Evolutionary conservation across 164 flowering plant species (phyloP).

Genomic region (Umbellularia californica): DNA sequence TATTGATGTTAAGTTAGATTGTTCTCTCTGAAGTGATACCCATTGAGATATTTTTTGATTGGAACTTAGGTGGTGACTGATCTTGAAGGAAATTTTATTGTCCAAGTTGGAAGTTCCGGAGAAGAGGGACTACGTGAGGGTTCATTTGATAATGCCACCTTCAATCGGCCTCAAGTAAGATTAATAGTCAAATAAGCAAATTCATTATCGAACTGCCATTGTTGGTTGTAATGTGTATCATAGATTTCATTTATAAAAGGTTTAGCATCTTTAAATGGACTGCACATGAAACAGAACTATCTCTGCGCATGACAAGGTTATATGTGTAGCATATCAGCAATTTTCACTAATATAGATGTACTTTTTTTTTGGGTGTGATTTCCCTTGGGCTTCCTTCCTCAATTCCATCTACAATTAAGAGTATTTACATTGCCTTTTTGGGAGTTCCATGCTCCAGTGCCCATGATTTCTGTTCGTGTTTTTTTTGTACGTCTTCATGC

Average conservation of each 20-base stretch:
- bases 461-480: neutral
- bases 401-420: neutral
- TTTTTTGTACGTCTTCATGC: conserved; percentile 5
- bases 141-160: conserved; percentile 73
- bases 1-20: neutral
- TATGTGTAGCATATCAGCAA: neutral
- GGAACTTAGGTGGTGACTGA: conserved; percentile 81
- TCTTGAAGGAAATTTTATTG: conserved; percentile 78
- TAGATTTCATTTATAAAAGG: no score
- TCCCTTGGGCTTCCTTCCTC: no score
- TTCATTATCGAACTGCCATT: neutral
- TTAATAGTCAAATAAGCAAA: neutral
- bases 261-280: neutral
- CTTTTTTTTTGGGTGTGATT: neutral
- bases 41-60: conserved; percentile 6
- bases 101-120: conserved; percentile 88
- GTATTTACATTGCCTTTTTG: neutral
- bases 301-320: neutral
- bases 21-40: neutral
- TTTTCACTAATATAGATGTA: neutral
- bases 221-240: neutral
- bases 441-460: neutral
- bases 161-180: conserved; percentile 86
- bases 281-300: neutral
- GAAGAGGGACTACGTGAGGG: conserved; percentile 90